Percentiles rank a stretch among this genome's conserved stretches.
Conservation (phyloP, 805 yeast species). For the Geotrichum ghanense region DNA sequence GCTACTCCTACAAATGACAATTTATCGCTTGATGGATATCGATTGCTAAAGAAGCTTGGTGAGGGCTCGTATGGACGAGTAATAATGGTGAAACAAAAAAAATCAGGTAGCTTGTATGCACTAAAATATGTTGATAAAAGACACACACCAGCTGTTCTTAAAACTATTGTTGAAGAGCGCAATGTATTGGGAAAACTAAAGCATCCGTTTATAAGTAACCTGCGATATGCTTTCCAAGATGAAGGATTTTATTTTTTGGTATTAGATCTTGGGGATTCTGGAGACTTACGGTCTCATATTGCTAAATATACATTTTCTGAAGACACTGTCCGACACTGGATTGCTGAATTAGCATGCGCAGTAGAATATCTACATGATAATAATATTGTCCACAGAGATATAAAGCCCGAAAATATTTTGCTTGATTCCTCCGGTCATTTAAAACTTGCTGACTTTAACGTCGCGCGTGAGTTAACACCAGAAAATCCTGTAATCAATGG, state of each 20-base stretch:
- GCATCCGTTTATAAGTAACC: constrained; percentile 20
- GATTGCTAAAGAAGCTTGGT: constrained; percentile 53
- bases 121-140: constrained; percentile 20
- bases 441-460: constrained; percentile 42
- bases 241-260: constrained; percentile 16
- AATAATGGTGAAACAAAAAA: constrained; percentile 28
- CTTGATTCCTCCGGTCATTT: constrained; percentile 57
- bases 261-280: constrained; percentile 21
- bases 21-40: constrained; percentile 12
- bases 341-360: constrained; percentile 23
- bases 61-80: constrained; percentile 83
- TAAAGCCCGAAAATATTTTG: constrained; percentile 87
- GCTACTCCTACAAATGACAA: background rate
- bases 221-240: constrained; percentile 22
- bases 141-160: constrained; percentile 9
- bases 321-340: constrained; percentile 16
- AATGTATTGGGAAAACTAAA: constrained; percentile 15
- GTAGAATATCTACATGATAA: constrained; percentile 39
- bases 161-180: constrained; percentile 18
- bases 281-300: constrained; percentile 22
- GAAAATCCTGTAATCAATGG: constrained; percentile 13
- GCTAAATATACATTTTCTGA: constrained; percentile 17
- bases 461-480: constrained; percentile 22
- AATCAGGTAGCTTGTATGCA: constrained; percentile 14
- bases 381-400: constrained; percentile 73